phyloP scores from a whole-genome alignment of 768 basidiomycete genomes.

The Termitomyces sp. region DNA sequence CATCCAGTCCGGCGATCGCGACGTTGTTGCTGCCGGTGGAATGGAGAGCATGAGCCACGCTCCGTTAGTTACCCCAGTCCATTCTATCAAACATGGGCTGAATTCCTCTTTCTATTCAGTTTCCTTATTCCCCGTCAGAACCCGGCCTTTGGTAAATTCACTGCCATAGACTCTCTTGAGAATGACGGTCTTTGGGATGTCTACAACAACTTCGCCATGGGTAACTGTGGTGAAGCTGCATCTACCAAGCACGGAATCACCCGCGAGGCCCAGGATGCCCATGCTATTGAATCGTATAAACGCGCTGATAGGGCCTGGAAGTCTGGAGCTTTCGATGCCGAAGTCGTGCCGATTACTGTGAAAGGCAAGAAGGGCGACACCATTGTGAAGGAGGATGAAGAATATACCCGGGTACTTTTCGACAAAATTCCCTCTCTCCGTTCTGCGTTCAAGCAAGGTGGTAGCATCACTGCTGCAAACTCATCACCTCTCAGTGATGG shows the following conservation, averaged over 20 bases:
- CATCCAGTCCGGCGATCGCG: slow-evolving; percentile 82
- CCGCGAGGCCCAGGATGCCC: slow-evolving; percentile 84
- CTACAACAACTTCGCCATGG: slow-evolving; percentile 98
- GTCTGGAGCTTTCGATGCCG: slow-evolving; percentile 75
- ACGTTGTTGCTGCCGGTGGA: slow-evolving; percentile 88
- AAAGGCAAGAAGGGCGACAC: slow-evolving; percentile 93
- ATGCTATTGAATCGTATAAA: slow-evolving; percentile 93
- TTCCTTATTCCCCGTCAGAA: slow-evolving; percentile 81
- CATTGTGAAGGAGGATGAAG: slow-evolving; percentile 90
- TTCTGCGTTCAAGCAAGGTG: slow-evolving; percentile 87
- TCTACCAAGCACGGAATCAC: slow-evolving; percentile 79
- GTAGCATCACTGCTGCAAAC: slow-evolving; percentile 94
- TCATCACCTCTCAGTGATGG: slow-evolving; percentile 94
- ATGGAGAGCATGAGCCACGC: slow-evolving; percentile 99
- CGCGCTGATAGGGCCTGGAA: slow-evolving; percentile 92
- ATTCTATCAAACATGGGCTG: not conserved
- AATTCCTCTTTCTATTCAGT: slow-evolving; percentile 27
- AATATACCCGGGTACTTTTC: slow-evolving; percentile 94
- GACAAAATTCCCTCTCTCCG: slow-evolving; percentile 88
- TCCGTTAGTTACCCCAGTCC: slow-evolving; percentile 58
- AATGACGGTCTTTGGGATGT: slow-evolving; percentile 95
- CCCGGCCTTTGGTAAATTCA: slow-evolving; percentile 85
- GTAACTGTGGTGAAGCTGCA: slow-evolving; percentile 88
- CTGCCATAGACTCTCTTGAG: slow-evolving; percentile 82
- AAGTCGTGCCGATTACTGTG: slow-evolving; percentile 87